Percentiles rank a stretch among this genome's conserved stretches.
Evolutionary conservation across 2,329 filamentous ascomycete genomes (phyloP).

Genomic region (Hypoxylon sp.): DNA sequence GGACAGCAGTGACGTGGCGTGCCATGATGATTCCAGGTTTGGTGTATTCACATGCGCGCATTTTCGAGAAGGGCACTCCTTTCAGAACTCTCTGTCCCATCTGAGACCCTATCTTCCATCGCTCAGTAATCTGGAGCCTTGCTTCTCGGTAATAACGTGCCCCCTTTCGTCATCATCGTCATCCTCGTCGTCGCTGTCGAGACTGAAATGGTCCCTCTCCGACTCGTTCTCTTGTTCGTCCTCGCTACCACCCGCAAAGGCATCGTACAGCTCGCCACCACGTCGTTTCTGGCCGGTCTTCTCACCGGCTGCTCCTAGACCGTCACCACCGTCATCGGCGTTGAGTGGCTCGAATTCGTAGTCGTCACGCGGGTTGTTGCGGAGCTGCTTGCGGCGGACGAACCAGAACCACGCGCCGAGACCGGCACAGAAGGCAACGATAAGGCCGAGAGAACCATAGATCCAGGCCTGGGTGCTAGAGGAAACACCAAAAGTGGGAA

Average conservation of each 20-base stretch:
- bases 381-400: slow-evolving; percentile 80
- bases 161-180: slow-evolving; percentile 63
- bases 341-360: slow-evolving; percentile 97
- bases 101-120: slow-evolving; percentile 26
- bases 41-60: slow-evolving; percentile 10
- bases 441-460: slow-evolving; percentile 85
- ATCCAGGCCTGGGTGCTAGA: slow-evolving; percentile 94
- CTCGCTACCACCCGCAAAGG: slow-evolving; percentile 87
- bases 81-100: slow-evolving; percentile 7
- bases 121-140: slow-evolving; percentile 39
- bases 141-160: slow-evolving; percentile 22
- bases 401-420: slow-evolving; percentile 86
- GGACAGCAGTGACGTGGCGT: background rate
- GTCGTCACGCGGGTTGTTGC: slow-evolving; percentile 80
- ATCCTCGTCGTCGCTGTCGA: slow-evolving; percentile 55
- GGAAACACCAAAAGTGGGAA: slow-evolving; percentile 90
- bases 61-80: slow-evolving; percentile 7
- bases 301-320: slow-evolving; percentile 58
- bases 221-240: slow-evolving; percentile 76
- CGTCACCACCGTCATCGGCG: slow-evolving; percentile 77
- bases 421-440: slow-evolving; percentile 83
- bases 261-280: slow-evolving; percentile 95
- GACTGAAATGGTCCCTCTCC: slow-evolving; percentile 51
- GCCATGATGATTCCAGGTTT: slow-evolving; percentile 10
- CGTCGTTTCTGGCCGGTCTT: slow-evolving; percentile 64